Percentiles rank a stretch among this genome's conserved stretches.
phyloP scores from a whole-genome alignment of 2,329 filamentous ascomycete genomes.

The Fusarium albidum region DNA sequence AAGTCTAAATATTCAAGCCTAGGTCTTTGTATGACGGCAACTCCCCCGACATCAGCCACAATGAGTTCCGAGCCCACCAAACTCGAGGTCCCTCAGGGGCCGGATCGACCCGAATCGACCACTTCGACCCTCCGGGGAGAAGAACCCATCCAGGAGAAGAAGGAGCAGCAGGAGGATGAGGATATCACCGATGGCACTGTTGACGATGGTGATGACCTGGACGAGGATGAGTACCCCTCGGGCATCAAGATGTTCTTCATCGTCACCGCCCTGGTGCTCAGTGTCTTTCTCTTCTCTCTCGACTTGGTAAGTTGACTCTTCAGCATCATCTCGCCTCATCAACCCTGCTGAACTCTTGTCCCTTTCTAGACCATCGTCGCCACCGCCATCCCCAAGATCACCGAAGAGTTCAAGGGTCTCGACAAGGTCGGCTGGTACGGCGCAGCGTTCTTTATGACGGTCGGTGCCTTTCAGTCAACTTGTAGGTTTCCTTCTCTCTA shows the following conservation, averaged over 20 bases:
- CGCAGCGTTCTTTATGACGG: slow-evolving; percentile 60
- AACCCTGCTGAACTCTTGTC: slow-evolving; percentile 9
- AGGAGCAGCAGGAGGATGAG: slow-evolving; percentile 36
- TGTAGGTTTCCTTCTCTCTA: slow-evolving; percentile 46
- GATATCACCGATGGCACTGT: slow-evolving; percentile 32
- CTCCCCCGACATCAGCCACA: background rate
- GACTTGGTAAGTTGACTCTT: slow-evolving; percentile 49
- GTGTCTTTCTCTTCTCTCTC: slow-evolving; percentile 59
- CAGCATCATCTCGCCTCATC: background rate
- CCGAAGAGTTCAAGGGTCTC: slow-evolving; percentile 59
- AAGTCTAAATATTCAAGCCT: slow-evolving; percentile 21
- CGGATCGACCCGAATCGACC: slow-evolving; percentile 39
- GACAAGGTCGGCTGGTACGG: slow-evolving; percentile 68
- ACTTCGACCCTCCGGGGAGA: slow-evolving; percentile 43
- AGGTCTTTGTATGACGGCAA: background rate
- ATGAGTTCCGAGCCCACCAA: slow-evolving; percentile 27
- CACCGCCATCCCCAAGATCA: slow-evolving; percentile 65
- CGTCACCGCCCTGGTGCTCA: slow-evolving; percentile 55
- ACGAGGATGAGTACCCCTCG: slow-evolving; percentile 49
- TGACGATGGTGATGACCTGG: slow-evolving; percentile 27
- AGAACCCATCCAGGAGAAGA: slow-evolving; percentile 38
- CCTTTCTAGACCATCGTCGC: slow-evolving; percentile 59
- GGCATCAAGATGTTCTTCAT: slow-evolving; percentile 53
- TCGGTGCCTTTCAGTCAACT: slow-evolving; percentile 54
- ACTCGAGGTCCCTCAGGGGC: slow-evolving; percentile 35